phyloP scores from a whole-genome alignment of 2,329 filamentous ascomycete genomes.

The Polytolypa hystricis region DNA sequence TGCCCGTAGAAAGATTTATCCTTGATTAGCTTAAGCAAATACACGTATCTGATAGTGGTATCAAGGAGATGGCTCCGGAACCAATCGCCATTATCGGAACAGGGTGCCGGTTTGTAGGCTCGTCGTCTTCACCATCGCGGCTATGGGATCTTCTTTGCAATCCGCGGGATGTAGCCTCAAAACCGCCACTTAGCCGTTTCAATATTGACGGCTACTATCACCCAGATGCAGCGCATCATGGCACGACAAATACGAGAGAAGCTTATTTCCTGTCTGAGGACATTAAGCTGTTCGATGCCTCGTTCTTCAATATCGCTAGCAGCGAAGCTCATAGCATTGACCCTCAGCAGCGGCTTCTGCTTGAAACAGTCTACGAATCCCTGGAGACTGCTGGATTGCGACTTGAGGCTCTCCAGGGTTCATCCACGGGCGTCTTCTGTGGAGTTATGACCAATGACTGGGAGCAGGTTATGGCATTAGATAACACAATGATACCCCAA shows the following conservation, averaged over 20 bases:
- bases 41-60: too few species aligned
- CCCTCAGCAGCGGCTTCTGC: constrained; percentile 18
- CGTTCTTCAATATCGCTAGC: constrained; percentile 18
- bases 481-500: constrained; percentile 7
- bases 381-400: constrained; percentile 17
- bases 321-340: constrained; percentile 19
- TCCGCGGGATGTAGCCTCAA: constrained; percentile 4
- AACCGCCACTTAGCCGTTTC: neutral
- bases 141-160: constrained; percentile 28
- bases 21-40: too few species aligned
- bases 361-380: constrained; percentile 18
- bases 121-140: constrained; percentile 25
- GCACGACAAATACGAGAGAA: neutral
- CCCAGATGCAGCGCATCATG: neutral
- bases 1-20: too few species aligned
- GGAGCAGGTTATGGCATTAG: constrained; percentile 11
- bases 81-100: constrained; percentile 37
- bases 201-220: neutral
- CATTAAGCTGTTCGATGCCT: constrained; percentile 18
- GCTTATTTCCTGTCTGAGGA: constrained; percentile 13
- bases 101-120: constrained; percentile 35
- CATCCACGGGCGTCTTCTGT: constrained; percentile 21
- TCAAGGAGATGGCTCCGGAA: too few species aligned
- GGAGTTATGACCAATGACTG: constrained; percentile 22
- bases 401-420: constrained; percentile 18